Evolutionary conservation across 805 yeast genomes (phyloP), one percentile per base, ranked within the genome.

Genomic region (Nakazawaea holstii): DNA sequence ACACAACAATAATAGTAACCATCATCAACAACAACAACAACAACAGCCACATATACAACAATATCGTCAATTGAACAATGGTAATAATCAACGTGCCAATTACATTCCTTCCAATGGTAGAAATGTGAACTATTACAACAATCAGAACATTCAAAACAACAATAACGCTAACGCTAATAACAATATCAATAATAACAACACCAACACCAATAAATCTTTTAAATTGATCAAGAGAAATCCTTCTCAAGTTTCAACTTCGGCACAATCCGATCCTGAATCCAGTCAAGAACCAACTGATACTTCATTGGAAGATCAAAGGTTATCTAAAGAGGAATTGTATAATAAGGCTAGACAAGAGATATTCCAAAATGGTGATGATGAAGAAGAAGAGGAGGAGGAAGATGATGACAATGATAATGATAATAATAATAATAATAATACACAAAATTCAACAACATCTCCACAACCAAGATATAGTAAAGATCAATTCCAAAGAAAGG

Each of bases 321-420:
- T 70, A 8, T 60, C 70, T 3, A 70, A 70, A 49, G 79, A 74
- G 53, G 70, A 66, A 36, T 55, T 64, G 32, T 77, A 77, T 53
- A 67, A 65, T 50, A 59, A 60, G 43, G 64, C 65, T 2, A 64
- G 75, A 49, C 65, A 72, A 48, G 55, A 70, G 48, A 66, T 69
- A 45, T 66, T 67, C 53, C 62, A 60, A 41, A 49, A 50, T 17
- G 53, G 50, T 1, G 60, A 56, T 35, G 67, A 65, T n/a, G 63
- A 62, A 6, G 58, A 56, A 9, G 65, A 55, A 2, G 62, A 59
- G 8, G 59, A 53, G 9, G 56, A 53, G 13, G 41, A 44, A 2
- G 57, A 52, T 1, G 52, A 48, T 1, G 53, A 46, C 9, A 41
- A 48, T n/a, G 52, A 20, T 20, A 20, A 20, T 20, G 24, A 20